A percentile compares a stretch with the other conserved stretches of the same genome.
Evolutionary conservation across 805 yeast genomes (phyloP).

Genomic region (Danielozyma ontarioensis): DNA sequence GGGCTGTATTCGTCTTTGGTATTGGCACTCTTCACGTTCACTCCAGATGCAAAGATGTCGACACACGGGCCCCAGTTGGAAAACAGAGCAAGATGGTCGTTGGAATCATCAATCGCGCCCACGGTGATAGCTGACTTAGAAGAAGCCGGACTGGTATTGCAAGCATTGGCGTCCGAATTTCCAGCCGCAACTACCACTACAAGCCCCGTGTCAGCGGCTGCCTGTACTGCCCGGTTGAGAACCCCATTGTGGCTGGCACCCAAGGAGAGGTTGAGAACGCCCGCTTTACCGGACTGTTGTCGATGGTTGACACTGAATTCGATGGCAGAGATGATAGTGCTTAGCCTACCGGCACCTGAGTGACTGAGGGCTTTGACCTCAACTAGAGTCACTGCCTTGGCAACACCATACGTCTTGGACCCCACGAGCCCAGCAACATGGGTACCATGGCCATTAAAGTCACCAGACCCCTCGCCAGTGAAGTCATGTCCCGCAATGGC

Average conservation of each 20-base stretch:
- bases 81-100: conserved; percentile 66
- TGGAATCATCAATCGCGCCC: conserved; percentile 78
- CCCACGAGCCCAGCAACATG: conserved; percentile 53
- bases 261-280: conserved; percentile 75
- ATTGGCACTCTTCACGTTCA: conserved; percentile 15
- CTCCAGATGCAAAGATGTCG: conserved; percentile 81
- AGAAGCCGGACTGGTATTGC: conserved; percentile 82
- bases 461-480: conserved; percentile 48
- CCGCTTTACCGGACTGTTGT: conserved; percentile 23
- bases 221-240: conserved; percentile 69
- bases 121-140: conserved; percentile 69
- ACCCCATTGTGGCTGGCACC: conserved; percentile 69
- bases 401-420: conserved; percentile 47
- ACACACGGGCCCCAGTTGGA: conserved; percentile 93
- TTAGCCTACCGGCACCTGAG: conserved; percentile 65
- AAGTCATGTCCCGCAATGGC: conserved; percentile 57
- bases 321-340: conserved; percentile 60
- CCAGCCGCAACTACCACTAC: conserved; percentile 84
- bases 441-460: conserved; percentile 52
- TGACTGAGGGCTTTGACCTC: conserved; percentile 72
- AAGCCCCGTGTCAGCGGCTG: conserved; percentile 69
- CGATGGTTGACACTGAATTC: conserved; percentile 65
- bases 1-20: conserved; percentile 12
- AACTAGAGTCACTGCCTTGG: conserved; percentile 50
- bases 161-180: conserved; percentile 72